Evolutionary conservation across 2,329 filamentous ascomycete species (phyloP), one percentile per base, ranked within the genome.

Genomic region (Cercospora zeae-maydis): DNA sequence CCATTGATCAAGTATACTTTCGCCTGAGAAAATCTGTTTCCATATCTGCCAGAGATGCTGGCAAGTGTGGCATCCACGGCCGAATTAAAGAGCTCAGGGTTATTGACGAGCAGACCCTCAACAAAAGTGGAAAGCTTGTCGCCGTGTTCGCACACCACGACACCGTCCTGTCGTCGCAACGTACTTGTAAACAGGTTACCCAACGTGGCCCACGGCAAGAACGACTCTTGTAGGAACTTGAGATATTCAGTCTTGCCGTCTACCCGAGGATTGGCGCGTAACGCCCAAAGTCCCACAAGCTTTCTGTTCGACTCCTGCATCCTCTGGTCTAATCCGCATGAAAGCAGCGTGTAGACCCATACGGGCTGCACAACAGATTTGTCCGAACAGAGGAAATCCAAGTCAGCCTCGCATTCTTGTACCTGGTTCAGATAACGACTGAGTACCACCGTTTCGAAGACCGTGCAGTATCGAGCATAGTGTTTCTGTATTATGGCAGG

Each of bases 371-470:
- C 73, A 0, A 71, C 61, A 4, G 76, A 78, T 2, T 68, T 58
- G 6, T 72, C 54, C 0, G 75, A 75, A 34, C 77, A 71, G 1
- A 82, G 65, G 7, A 69, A 70, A 16, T 77, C 74, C 11, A 82
- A 69, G 58, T 81, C 79, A 16, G 73, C 69, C 31, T 81, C 72
- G 56, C 78, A 80, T 21, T 78, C 80, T 36, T 79, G 69, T 2
- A 81, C 76, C 62, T 82, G 80, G 62, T 82, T 82, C 45, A 78
- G 67, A 63, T 82, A 83, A 24, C 80, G 75, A 39, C 80, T 78
- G 19, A 83, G 74, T 7, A 81, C 76, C 14, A 82, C 77, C 0
- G 77, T 82, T 61, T 82, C 80, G 62, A 80, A 82, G 1, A 82
- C 70, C 4, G 75, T 76, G 45, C 76, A 77, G 59, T 76, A 82